phyloP scores from a whole-genome alignment of 176 grass and related monocot species.

The Chloris gayana region DNA sequence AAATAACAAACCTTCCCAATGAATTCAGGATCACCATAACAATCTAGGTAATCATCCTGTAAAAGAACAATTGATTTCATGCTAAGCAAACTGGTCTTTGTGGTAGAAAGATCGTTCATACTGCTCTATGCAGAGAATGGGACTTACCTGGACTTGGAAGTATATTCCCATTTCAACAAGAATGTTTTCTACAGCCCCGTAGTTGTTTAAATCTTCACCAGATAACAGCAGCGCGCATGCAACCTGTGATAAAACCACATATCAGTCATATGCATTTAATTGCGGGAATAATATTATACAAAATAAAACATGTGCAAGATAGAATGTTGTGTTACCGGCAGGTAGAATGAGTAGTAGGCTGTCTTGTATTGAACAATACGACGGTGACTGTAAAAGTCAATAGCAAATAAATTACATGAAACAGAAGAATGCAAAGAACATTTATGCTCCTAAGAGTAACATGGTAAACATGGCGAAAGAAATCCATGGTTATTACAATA shows the following conservation, averaged over 20 bases:
- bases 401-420: constrained; percentile 4
- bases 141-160: constrained; percentile 93
- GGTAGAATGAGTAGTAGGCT: constrained; percentile 98
- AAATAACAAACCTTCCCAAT: constrained; percentile 85
- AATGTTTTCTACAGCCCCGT: constrained; percentile 73
- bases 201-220: constrained; percentile 80
- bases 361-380: constrained; percentile 98
- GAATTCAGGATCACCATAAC: constrained; percentile 86
- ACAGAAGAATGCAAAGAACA: background rate
- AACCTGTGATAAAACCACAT: constrained; percentile 57
- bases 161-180: constrained; percentile 97
- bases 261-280: constrained; percentile 30
- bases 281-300: background rate
- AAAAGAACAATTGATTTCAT: constrained; percentile 32
- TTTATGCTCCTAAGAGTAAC: constrained; percentile 10
- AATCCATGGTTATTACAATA: constrained; percentile 18
- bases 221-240: constrained; percentile 89
- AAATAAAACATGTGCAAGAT: background rate
- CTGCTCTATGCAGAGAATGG: background rate
- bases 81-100: constrained; percentile 28
- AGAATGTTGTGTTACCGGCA: constrained; percentile 66
- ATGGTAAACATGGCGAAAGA: background rate
- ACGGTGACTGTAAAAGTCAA: constrained; percentile 63
- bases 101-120: constrained; percentile 14
- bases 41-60: constrained; percentile 97